Conservation (phyloP, 2,329 filamentous ascomycete genomes). For the Hymenoscyphus fraxineus region DNA sequence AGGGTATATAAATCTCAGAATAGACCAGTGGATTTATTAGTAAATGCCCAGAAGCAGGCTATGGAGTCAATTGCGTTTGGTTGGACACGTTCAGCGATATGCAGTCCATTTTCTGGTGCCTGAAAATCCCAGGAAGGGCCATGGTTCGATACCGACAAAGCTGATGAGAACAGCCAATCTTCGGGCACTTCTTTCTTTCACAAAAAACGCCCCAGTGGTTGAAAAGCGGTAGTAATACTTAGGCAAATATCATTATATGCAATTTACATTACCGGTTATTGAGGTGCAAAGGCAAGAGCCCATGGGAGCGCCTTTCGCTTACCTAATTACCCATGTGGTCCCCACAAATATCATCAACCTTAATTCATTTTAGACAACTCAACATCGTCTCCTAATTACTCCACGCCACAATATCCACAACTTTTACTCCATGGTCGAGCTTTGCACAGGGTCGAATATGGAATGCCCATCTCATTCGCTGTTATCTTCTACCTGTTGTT, state of each 20-base stretch:
- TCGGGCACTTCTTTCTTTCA: not conserved
- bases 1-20: not conserved
- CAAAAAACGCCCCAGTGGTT: constrained; percentile 1
- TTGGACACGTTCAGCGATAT: not conserved
- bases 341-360: constrained; percentile 10
- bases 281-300: not conserved
- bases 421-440: not conserved
- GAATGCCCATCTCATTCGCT: not conserved
- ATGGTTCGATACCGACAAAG: constrained; percentile 8
- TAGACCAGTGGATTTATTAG: not conserved
- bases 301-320: constrained; percentile 1
- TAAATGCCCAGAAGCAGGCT: not conserved
- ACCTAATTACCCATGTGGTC: constrained; percentile 8
- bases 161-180: constrained; percentile 3
- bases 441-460: not conserved
- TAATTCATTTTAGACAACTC: constrained; percentile 12
- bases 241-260: constrained; percentile 17
- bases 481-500: not conserved
- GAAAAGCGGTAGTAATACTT: constrained; percentile 5
- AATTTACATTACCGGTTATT: constrained; percentile 15
- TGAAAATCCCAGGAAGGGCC: constrained; percentile 1
- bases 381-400: constrained; percentile 8
- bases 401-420: constrained; percentile 1
- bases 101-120: constrained; percentile 11
- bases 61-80: constrained; percentile 3